Conservation (phyloP, 2,329 filamentous ascomycete genomes). For the Botrytis cinerea region DNA sequence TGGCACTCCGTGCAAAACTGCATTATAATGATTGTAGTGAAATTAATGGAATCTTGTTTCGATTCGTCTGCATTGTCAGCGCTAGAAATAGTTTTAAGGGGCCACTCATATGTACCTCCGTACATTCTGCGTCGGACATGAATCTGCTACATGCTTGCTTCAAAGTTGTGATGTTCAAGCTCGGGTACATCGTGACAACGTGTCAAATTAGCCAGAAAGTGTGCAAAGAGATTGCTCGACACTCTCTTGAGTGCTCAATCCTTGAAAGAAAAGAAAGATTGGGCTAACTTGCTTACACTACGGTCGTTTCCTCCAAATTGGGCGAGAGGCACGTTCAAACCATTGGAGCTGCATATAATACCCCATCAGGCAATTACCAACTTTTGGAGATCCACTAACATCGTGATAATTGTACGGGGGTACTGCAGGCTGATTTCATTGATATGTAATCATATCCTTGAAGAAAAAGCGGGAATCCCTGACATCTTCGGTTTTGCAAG, state of each 20-base stretch:
- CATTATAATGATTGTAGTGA: not conserved
- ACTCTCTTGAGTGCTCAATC: not conserved
- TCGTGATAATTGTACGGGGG: conserved; percentile 18
- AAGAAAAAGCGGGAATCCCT: conserved; percentile 14
- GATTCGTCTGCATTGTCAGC: conserved; percentile 2
- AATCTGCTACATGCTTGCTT: not conserved
- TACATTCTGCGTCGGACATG: not conserved
- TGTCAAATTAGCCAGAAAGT: conserved; percentile 10
- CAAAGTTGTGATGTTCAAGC: not conserved
- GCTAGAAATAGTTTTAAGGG: conserved; percentile 4
- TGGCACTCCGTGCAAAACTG: not conserved
- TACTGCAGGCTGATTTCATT: conserved; percentile 23
- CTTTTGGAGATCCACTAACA: conserved; percentile 9
- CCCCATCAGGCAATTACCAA: conserved; percentile 17
- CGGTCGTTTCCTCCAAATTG: conserved; percentile 13
- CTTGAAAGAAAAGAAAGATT: not conserved
- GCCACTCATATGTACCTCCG: conserved; percentile 1
- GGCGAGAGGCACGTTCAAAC: conserved; percentile 13
- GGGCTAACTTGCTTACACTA: conserved; percentile 1
- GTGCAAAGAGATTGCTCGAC: conserved; percentile 1
- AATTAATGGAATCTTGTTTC: not conserved
- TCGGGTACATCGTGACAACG: conserved; percentile 4
- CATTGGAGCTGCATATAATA: conserved; percentile 19
- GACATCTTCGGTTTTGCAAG: not conserved
- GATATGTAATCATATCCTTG: conserved; percentile 13